These are phyloP conservation scores for Elongisporangium undulatum DNA, from an alignment of 352 stramenopile species.

Conservation along the genomic window DNA sequence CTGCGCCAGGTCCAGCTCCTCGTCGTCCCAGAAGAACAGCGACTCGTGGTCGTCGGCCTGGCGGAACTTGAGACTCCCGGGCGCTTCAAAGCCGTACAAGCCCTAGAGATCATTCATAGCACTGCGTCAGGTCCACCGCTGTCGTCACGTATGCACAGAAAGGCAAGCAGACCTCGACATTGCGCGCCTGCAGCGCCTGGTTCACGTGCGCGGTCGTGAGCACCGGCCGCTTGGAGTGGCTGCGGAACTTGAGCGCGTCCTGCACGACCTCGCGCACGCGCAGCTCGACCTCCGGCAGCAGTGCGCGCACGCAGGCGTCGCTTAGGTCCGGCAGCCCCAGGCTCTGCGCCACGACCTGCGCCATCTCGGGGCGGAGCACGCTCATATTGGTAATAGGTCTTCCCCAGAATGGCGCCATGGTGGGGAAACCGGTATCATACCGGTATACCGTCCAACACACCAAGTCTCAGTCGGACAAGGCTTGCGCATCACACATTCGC, in stretches of 20 bases:
- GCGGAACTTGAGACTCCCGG: conserved; percentile 48
- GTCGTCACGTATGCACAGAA: too few relatives aligned
- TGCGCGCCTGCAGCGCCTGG: conserved; percentile 65
- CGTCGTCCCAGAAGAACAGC: conserved; percentile 71
- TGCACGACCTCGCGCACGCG: conserved; percentile 80
- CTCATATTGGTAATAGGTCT: conserved; percentile 40
- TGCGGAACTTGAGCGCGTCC: conserved; percentile 83
- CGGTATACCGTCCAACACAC: background rate
- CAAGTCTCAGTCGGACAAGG: background rate
- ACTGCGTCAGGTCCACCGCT: conserved; percentile 1
- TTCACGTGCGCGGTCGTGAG: conserved; percentile 71
- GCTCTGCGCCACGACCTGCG: conserved; percentile 71
- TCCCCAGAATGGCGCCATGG: background rate
- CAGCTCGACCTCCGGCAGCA: conserved; percentile 77
- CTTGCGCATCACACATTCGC: background rate
- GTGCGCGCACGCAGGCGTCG: conserved; percentile 53
- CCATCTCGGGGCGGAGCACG: conserved; percentile 59
- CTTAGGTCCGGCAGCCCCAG: conserved; percentile 67
- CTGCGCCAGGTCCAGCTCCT: conserved; percentile 65
- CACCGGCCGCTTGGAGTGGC: conserved; percentile 53
- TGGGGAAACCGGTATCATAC: background rate
- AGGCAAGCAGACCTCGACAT: conserved; percentile 43
- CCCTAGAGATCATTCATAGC: conserved; percentile 21
- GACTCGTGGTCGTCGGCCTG: conserved; percentile 49
- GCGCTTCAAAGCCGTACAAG: conserved; percentile 69